Evolutionary conservation across 495 filamentous ascomycete genomes (phyloP).

Genomic region (Barbatosphaeria neglecta): DNA sequence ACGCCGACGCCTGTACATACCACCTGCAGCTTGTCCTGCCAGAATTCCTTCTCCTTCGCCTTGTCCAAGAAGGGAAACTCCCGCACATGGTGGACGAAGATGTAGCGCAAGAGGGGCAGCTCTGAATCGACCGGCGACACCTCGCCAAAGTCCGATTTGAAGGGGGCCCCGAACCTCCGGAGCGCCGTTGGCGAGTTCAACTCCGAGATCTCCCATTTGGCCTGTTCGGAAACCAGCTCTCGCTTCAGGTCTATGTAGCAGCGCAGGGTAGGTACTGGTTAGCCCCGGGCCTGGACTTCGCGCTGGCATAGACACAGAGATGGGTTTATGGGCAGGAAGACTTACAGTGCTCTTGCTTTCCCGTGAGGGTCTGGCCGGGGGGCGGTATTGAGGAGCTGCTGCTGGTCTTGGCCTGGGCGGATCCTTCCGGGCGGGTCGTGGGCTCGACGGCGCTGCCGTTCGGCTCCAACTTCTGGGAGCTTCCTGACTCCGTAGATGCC

Average conservation of each 20-base stretch:
- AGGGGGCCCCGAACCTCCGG: constrained; percentile 89
- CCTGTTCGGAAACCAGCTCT: constrained; percentile 84
- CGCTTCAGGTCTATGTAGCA: constrained; percentile 73
- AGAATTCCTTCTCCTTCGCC: constrained; percentile 96
- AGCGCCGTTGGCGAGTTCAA: constrained; percentile 89
- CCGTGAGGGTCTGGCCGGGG: constrained; percentile 49
- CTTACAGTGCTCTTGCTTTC: constrained; percentile 97
- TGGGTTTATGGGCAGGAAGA: background rate
- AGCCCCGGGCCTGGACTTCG: background rate
- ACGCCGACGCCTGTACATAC: constrained; percentile 54
- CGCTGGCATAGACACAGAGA: background rate
- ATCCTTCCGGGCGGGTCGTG: constrained; percentile 3
- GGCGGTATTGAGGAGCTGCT: constrained; percentile 5
- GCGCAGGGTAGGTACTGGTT: constrained; percentile 14
- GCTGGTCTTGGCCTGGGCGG: background rate
- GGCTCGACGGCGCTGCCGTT: constrained; percentile 1
- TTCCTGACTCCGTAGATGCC: background rate
- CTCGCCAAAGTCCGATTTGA: constrained; percentile 83
- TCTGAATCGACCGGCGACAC: constrained; percentile 90
- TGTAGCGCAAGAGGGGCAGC: constrained; percentile 85
- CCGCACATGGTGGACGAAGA: constrained; percentile 95
- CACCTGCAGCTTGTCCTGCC: constrained; percentile 95
- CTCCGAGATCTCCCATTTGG: constrained; percentile 77
- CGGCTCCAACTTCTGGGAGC: background rate
- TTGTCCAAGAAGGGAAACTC: constrained; percentile 96